These are phyloP conservation scores for Aspergillus carlsbadensis DNA, from an alignment of 495 filamentous ascomycete species.

Conservation along the genomic window DNA sequence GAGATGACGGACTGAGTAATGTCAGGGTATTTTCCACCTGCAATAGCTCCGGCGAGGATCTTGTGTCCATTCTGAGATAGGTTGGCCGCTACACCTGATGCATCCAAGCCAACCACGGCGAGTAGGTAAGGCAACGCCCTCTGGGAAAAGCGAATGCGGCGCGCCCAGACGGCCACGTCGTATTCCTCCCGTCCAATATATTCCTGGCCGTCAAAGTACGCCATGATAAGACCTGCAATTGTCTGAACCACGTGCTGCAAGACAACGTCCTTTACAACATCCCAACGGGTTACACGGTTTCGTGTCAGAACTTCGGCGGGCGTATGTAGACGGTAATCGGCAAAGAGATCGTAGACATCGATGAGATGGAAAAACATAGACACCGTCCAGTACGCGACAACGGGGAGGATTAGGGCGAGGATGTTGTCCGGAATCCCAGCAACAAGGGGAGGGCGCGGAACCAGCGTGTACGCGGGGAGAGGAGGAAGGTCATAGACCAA, in stretches of 20 bases:
- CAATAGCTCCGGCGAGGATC: constrained; percentile 63
- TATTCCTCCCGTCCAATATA: constrained; percentile 74
- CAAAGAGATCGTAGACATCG: constrained; percentile 77
- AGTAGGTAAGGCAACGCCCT: constrained; percentile 62
- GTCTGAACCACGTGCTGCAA: constrained; percentile 89
- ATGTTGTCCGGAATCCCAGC: constrained; percentile 78
- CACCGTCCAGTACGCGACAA: constrained; percentile 82
- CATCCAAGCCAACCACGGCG: constrained; percentile 42
- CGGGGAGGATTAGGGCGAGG: constrained; percentile 69
- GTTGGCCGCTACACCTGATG: constrained; percentile 34
- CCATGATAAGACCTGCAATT: constrained; percentile 57
- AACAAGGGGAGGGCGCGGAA: constrained; percentile 66
- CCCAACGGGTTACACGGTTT: constrained; percentile 78
- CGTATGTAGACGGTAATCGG: constrained; percentile 87
- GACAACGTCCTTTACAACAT: constrained; percentile 84
- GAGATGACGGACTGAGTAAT: constrained; percentile 33
- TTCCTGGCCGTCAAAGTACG: constrained; percentile 63
- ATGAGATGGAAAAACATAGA: constrained; percentile 86
- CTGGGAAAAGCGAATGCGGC: constrained; percentile 68
- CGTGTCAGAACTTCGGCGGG: constrained; percentile 82
- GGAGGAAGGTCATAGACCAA: constrained; percentile 63
- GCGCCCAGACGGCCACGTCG: constrained; percentile 80
- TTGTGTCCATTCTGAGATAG: constrained; percentile 51
- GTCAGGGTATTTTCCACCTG: constrained; percentile 71
- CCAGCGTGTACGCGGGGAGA: constrained; percentile 69